Conservation (phyloP, 2,329 filamentous ascomycete species). For the Sclerotinia borealis region DNA sequence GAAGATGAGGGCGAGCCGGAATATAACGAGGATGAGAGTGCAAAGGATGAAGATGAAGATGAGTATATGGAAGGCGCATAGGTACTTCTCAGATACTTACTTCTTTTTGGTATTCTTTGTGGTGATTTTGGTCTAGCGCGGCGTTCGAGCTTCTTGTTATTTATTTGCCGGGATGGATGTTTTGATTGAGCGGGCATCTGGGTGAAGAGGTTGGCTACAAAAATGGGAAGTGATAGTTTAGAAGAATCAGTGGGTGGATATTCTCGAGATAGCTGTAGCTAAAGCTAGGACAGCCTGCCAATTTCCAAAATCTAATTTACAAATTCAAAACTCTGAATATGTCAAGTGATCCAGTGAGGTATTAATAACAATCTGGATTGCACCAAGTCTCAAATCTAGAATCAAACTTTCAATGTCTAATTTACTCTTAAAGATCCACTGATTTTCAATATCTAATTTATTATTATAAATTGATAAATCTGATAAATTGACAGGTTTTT, state of each 20-base stretch:
- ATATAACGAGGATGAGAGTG: background rate
- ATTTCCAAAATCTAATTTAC: too few species aligned
- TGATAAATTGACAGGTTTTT: too few species aligned
- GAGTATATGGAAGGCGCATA: background rate
- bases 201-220: background rate
- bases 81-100: background rate
- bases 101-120: background rate
- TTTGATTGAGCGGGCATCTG: background rate
- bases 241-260: background rate
- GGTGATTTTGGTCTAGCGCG: background rate
- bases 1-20: background rate
- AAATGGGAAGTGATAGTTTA: background rate
- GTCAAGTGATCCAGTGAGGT: too few species aligned
- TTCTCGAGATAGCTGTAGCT: background rate
- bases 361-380: too few species aligned
- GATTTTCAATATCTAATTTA: too few species aligned
- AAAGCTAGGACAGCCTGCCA: background rate
- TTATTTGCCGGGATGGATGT: background rate
- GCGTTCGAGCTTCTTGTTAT: background rate
- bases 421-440: too few species aligned
- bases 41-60: background rate
- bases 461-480: too few species aligned
- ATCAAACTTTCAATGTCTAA: too few species aligned
- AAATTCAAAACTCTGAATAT: too few species aligned
- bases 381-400: too few species aligned